These are phyloP conservation scores for Malassezia globosa DNA, from an alignment of 1,284 basidiomycete species.

Conservation along the genomic window DNA sequence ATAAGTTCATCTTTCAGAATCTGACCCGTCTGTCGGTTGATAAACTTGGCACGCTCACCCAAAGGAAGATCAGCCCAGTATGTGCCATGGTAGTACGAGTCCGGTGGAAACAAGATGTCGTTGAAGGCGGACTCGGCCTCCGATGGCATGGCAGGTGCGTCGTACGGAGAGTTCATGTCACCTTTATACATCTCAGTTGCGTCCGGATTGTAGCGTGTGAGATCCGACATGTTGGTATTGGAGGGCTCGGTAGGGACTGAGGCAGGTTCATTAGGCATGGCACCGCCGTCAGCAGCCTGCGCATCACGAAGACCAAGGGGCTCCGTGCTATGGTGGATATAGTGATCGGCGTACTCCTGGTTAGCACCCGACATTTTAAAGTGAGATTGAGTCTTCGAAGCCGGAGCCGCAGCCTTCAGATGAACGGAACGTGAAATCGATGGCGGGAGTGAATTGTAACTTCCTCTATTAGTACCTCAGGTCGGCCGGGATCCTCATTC, in stretches of 20 bases:
- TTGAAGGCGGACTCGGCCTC: conserved; percentile 24
- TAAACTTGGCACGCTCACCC: conserved; percentile 44
- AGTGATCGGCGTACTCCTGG: conserved; percentile 11
- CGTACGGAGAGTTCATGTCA: background rate
- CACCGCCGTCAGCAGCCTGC: conserved; percentile 1
- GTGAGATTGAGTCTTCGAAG: background rate
- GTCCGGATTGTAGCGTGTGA: conserved; percentile 7
- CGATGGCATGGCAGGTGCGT: background rate
- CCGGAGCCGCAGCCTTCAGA: no score
- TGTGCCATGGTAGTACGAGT: conserved; percentile 34
- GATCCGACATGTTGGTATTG: conserved; percentile 6
- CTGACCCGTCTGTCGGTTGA: conserved; percentile 49
- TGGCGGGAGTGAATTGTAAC: background rate
- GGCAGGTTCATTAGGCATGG: background rate
- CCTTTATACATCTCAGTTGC: background rate
- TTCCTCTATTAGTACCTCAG: background rate
- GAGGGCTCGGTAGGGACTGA: background rate
- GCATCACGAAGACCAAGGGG: conserved; percentile 10
- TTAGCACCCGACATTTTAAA: conserved; percentile 7
- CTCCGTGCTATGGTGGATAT: conserved; percentile 13
- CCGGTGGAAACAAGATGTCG: conserved; percentile 35
- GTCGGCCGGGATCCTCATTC: background rate
- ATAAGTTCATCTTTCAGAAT: conserved; percentile 50
- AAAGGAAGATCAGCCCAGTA: conserved; percentile 49
- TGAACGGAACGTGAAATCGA: no score